A percentile compares a stretch with the other conserved stretches of the same genome.
Conservation (phyloP, 208 protist species). For the Crithidia thermophila region DNA sequence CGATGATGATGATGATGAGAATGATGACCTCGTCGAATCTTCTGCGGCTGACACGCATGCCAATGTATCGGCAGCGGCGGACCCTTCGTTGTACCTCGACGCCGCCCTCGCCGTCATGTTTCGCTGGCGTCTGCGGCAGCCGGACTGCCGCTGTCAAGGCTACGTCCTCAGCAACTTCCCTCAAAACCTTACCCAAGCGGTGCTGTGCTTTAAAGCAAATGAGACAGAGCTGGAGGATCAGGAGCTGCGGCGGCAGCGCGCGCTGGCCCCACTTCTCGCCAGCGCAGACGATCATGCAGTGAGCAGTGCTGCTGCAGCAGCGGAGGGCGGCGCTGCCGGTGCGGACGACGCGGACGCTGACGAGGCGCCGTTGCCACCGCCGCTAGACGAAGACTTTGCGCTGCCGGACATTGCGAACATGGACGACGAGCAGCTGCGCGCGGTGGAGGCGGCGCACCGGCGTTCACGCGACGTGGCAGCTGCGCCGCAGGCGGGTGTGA, state of each 20-base stretch:
- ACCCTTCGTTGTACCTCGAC: constrained; percentile 59
- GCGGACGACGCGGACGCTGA: constrained; percentile 9
- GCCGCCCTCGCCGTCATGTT: constrained; percentile 79
- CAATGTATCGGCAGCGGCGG: constrained; percentile 12
- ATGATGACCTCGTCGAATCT: neutral
- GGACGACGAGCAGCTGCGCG: constrained; percentile 46
- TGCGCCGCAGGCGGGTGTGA: neutral
- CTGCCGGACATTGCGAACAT: constrained; percentile 48
- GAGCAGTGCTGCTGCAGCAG: neutral
- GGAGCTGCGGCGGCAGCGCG: constrained; percentile 29
- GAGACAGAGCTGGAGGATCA: constrained; percentile 33
- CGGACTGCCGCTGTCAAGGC: constrained; percentile 87
- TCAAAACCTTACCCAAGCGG: constrained; percentile 78
- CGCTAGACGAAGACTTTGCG: constrained; percentile 65
- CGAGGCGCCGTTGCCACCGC: constrained; percentile 33
- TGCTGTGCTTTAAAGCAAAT: constrained; percentile 73
- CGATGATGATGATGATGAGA: constrained; percentile 20
- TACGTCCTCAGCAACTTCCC: constrained; percentile 92
- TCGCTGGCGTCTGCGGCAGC: constrained; percentile 83
- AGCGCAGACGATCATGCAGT: constrained; percentile 17
- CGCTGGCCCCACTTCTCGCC: constrained; percentile 23
- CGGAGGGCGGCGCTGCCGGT: neutral
- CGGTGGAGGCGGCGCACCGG: constrained; percentile 34
- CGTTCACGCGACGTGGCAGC: constrained; percentile 19
- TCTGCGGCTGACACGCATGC: neutral